Percentiles rank a stretch among this genome's conserved stretches.
Evolutionary conservation across 139 green algal genomes (phyloP).

Genomic region (Microglena sp.): DNA sequence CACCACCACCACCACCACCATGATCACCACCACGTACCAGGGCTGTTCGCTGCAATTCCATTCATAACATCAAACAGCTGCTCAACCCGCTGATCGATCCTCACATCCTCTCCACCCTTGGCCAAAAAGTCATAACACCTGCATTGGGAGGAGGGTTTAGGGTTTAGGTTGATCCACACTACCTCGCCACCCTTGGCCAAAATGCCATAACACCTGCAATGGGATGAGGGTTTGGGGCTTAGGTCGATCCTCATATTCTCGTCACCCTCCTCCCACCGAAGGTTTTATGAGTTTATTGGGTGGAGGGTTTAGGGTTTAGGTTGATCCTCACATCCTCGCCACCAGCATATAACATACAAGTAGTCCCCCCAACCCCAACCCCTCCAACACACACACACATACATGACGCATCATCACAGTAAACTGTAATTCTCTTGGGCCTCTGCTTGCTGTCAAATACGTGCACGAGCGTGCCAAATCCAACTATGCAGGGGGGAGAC

Average conservation of each 20-base stretch:
- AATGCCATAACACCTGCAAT: too few species aligned
- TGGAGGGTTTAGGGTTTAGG: too few species aligned
- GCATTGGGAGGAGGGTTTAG: slow-evolving; percentile 4
- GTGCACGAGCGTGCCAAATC: slow-evolving; percentile 34
- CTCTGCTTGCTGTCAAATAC: slow-evolving; percentile 65
- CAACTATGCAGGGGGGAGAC: slow-evolving; percentile 17
- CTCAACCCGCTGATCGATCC: slow-evolving; percentile 59
- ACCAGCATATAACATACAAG: too few species aligned
- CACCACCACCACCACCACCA: not conserved
- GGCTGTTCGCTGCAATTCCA: slow-evolving; percentile 24
- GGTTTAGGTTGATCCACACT: not conserved
- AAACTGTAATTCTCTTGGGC: slow-evolving; percentile 54
- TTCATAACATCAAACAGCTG: slow-evolving; percentile 58
- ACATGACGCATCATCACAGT: too few species aligned
- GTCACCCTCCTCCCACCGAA: too few species aligned
- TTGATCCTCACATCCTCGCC: too few species aligned
- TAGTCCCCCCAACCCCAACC: too few species aligned
- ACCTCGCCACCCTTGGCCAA: too few species aligned
- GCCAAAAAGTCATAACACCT: slow-evolving; percentile 24
- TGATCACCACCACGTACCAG: not conserved
- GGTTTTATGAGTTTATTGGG: too few species aligned
- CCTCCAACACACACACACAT: too few species aligned
- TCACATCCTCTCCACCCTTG: slow-evolving; percentile 67
- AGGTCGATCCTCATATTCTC: too few species aligned
- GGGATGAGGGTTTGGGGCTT: too few species aligned